phyloP scores from a whole-genome alignment of 192 early-diverging fungal species.

The Pilaira anomala region DNA sequence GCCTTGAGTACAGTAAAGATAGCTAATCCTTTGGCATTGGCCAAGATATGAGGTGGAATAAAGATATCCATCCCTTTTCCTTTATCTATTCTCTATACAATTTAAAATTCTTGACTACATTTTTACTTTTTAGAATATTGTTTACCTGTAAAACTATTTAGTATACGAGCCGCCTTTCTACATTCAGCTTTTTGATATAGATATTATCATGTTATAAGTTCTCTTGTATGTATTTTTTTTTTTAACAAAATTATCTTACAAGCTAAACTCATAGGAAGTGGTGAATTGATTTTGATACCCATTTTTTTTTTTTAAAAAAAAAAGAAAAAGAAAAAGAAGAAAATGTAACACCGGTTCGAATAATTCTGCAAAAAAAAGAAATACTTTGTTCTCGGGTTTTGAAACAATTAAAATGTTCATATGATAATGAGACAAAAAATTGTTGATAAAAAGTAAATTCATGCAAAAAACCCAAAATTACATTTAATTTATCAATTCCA shows the following conservation, averaged over 20 bases:
- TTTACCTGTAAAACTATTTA: constrained; percentile 28
- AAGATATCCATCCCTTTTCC: constrained; percentile 58
- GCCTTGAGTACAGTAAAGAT: constrained; percentile 92
- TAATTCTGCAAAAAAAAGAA: too few relatives aligned
- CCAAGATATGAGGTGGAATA: constrained; percentile 61
- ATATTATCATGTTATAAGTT: background rate
- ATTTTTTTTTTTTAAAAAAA: too few relatives aligned
- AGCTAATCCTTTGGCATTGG: constrained; percentile 85
- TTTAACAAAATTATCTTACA: constrained; percentile 14
- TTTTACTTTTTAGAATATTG: background rate
- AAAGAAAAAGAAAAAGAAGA: too few relatives aligned
- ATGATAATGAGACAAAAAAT: too few relatives aligned
- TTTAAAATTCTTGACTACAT: background rate
- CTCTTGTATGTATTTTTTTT: too few relatives aligned
- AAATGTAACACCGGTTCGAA: too few relatives aligned
- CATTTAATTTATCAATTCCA: too few relatives aligned
- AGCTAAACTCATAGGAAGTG: constrained; percentile 36
- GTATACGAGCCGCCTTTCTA: constrained; percentile 27
- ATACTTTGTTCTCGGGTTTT: too few relatives aligned
- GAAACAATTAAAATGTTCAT: too few relatives aligned
- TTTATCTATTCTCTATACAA: constrained; percentile 12
- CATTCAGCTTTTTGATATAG: constrained; percentile 19
- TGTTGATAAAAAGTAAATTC: too few relatives aligned
- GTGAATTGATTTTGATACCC: constrained; percentile 28
- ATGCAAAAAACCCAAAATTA: too few relatives aligned